Percentiles rank a stretch among this genome's conserved stretches.
Conservation (phyloP, 306 rosid species). For the Gillenia trifoliata region DNA sequence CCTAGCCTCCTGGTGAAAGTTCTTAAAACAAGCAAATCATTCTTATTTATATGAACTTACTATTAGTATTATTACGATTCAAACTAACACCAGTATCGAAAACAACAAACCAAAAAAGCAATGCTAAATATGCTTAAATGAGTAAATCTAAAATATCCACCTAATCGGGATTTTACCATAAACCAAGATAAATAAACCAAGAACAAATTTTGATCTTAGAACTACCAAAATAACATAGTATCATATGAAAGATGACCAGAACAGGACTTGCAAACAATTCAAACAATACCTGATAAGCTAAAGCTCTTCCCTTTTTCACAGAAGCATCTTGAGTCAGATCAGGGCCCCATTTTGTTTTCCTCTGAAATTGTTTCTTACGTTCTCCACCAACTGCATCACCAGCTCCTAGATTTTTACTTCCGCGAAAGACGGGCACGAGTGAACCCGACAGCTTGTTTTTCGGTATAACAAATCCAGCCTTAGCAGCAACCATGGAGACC, state of each 20-base stretch:
- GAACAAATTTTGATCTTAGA: background rate
- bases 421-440: too few relatives aligned
- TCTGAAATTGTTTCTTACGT: too few relatives aligned
- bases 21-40: background rate
- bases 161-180: background rate
- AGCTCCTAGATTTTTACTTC: too few relatives aligned
- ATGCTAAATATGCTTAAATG: background rate
- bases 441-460: too few relatives aligned
- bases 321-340: slow-evolving; percentile 64
- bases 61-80: background rate
- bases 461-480: too few relatives aligned
- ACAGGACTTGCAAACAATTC: slow-evolving; percentile 10
- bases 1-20: background rate
- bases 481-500: too few relatives aligned
- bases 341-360: slow-evolving; percentile 89
- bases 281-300: slow-evolving; percentile 77
- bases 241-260: background rate
- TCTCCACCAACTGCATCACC: too few relatives aligned
- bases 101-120: background rate
- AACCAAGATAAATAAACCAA: background rate
- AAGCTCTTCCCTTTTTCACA: slow-evolving; percentile 65
- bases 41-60: background rate
- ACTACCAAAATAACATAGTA: background rate
- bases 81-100: background rate
- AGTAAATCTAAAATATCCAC: background rate